A percentile compares a stretch with the other conserved stretches of the same genome.
phyloP scores from a whole-genome alignment of 768 basidiomycete species.

The Sporobolomyces phaffii region DNA sequence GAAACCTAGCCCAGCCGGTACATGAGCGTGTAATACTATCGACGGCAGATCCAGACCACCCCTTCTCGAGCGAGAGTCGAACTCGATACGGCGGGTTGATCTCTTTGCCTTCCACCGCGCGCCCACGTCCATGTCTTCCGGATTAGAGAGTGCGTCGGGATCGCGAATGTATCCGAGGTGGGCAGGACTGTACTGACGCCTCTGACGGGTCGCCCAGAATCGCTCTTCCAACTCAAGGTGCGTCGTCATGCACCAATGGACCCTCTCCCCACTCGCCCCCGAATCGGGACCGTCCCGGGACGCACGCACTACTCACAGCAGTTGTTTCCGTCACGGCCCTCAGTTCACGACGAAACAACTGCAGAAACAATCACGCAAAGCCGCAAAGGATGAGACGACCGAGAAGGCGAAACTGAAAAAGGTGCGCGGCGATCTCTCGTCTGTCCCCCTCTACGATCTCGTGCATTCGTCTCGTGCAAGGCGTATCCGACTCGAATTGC shows the following conservation, averaged over 20 bases:
- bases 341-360: constrained; percentile 98
- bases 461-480: not conserved
- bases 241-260: constrained; percentile 25
- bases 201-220: constrained; percentile 55
- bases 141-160: constrained; percentile 82
- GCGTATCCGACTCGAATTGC: not conserved
- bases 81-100: too few species aligned
- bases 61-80: too few species aligned
- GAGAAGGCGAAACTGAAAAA: constrained; percentile 92
- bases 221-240: constrained; percentile 97
- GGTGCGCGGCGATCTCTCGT: constrained; percentile 50
- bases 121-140: constrained; percentile 36
- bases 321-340: too few species aligned
- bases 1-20: too few species aligned
- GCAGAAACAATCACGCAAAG: constrained; percentile 90
- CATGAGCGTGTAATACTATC: too few species aligned
- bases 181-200: constrained; percentile 28
- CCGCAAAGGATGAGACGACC: constrained; percentile 82
- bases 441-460: not conserved
- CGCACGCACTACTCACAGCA: too few species aligned
- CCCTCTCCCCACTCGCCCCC: not conserved
- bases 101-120: not conserved
- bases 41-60: too few species aligned
- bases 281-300: not conserved
- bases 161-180: too few species aligned